Percentiles rank a stretch among this genome's conserved stretches.
These are phyloP conservation scores for Babesia bigemina DNA, from an alignment of 169 alveolate species.

Conservation along the genomic window DNA sequence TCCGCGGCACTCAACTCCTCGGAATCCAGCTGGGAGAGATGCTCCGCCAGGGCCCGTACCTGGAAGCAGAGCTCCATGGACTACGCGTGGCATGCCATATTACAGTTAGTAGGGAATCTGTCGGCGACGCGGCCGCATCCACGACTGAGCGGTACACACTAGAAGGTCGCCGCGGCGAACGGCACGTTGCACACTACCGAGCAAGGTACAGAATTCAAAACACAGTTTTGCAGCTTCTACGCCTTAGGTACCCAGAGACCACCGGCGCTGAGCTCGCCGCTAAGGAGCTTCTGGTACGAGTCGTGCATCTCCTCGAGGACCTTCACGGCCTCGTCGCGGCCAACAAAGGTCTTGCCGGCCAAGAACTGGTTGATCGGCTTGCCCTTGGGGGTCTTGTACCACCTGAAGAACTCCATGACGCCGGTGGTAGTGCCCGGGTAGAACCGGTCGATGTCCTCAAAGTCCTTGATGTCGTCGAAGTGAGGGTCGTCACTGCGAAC, in stretches of 20 bases:
- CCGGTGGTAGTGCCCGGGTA: constrained; percentile 78
- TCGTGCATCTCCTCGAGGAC: constrained; percentile 49
- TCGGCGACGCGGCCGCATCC: neutral
- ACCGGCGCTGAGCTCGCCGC: constrained; percentile 27
- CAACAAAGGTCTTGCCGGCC: constrained; percentile 46
- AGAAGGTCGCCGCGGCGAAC: too few relatives aligned
- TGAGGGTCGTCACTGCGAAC: constrained; percentile 75
- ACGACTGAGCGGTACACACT: too few relatives aligned
- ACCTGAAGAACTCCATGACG: constrained; percentile 55
- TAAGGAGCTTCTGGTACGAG: constrained; percentile 41
- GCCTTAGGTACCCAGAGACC: constrained; percentile 50
- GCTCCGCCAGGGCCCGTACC: constrained; percentile 28
- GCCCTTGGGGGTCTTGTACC: constrained; percentile 71
- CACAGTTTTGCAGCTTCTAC: neutral
- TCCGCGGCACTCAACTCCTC: constrained; percentile 17
- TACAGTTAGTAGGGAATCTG: neutral
- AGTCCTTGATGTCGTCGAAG: constrained; percentile 69
- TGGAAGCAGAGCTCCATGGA: constrained; percentile 6
- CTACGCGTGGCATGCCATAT: neutral
- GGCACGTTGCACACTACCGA: too few relatives aligned
- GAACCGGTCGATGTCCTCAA: constrained; percentile 68
- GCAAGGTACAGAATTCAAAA: too few relatives aligned
- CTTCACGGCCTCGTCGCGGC: constrained; percentile 53
- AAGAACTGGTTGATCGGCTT: constrained; percentile 63
- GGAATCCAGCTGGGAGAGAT: constrained; percentile 9